phyloP scores from a whole-genome alignment of 805 yeast genomes.

The Lachancea quebecensis region DNA sequence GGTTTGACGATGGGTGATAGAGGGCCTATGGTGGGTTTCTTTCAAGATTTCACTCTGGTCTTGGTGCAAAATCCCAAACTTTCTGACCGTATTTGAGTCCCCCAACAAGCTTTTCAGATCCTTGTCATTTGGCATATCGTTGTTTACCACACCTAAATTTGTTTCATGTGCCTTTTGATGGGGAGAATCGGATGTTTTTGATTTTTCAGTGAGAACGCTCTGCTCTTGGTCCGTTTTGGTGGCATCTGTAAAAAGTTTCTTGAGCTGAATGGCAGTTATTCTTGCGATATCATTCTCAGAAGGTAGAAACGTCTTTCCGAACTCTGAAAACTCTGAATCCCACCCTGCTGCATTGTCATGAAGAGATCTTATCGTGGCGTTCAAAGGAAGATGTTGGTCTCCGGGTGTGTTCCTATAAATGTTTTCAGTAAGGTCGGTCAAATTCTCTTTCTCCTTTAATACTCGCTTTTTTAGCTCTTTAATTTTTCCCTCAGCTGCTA shows the following conservation, averaged over 20 bases:
- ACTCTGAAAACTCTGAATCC: constrained; percentile 77
- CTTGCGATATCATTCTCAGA: constrained; percentile 88
- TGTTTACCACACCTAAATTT: background rate
- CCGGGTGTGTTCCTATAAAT: constrained; percentile 52
- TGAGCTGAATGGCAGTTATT: constrained; percentile 81
- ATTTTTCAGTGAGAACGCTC: background rate
- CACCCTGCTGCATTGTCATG: constrained; percentile 81
- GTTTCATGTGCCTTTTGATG: background rate
- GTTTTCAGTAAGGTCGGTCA: constrained; percentile 41
- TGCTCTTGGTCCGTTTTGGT: constrained; percentile 13
- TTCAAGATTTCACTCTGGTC: background rate
- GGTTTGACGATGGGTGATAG: constrained; percentile 3
- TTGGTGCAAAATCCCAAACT: too few species aligned
- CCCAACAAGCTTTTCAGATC: too few species aligned
- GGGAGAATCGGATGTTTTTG: background rate
- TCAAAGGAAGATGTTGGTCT: constrained; percentile 62
- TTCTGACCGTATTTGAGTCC: too few species aligned
- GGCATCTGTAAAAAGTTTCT: constrained; percentile 61
- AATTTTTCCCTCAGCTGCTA: constrained; percentile 57
- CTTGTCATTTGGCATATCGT: background rate
- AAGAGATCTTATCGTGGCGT: constrained; percentile 58
- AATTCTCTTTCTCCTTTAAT: constrained; percentile 41
- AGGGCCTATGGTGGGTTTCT: background rate
- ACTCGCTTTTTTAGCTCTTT: constrained; percentile 50
- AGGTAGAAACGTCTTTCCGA: constrained; percentile 74